Evolutionary conservation across 1,284 basidiomycete species (phyloP), one percentile per base, ranked within the genome.

Genomic region (Leccinum fallax): DNA sequence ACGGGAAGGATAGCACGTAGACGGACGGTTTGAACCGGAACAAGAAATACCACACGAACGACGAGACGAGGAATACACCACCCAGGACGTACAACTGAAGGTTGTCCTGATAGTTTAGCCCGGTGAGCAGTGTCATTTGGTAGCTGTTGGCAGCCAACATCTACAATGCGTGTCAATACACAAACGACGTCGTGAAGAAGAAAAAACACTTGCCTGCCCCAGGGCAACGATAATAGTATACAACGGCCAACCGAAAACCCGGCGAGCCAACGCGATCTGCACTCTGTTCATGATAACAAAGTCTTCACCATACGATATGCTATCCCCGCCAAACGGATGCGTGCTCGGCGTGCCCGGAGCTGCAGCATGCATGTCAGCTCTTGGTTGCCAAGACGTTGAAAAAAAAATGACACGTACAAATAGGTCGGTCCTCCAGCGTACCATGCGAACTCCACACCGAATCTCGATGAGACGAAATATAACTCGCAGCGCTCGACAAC

Each of bases 111-210:
- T 88, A 93, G 70, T 93, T 94, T 69, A 89, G 86, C 59, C 94
- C 94, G 26, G 92, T 90, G 40, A 96, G 82, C 30, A 96, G 79
- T 24, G 93, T 95, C 69, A 96, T 90, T 78, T 97, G 94, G 86
- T 96, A 97, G 73, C 94, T 95, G n/a, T 94, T 95, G 43, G 91
- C 90, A 64, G 88, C 87, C 66, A 93, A 74, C 87, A 93, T 92
- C 83, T 89, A 62, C 6, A 55, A 58, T 48, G 46, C 28, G 49
- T n/a, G 56, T 65, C 15, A 74, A 52, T 10, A 54, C 21, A 9
- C 19, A 2, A 6, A 21, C 19, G 5, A 32, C 38, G 9, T 5
- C 4, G 30, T 15, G 11, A 10, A 19, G 16, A 43, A 15, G 24
- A 66, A 30, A 32, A 32, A 32, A 32, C 36, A 63, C 83, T 63